These are phyloP conservation scores for Pyronema omphalodes DNA, from an alignment of 495 filamentous ascomycete species.

Conservation along the genomic window DNA sequence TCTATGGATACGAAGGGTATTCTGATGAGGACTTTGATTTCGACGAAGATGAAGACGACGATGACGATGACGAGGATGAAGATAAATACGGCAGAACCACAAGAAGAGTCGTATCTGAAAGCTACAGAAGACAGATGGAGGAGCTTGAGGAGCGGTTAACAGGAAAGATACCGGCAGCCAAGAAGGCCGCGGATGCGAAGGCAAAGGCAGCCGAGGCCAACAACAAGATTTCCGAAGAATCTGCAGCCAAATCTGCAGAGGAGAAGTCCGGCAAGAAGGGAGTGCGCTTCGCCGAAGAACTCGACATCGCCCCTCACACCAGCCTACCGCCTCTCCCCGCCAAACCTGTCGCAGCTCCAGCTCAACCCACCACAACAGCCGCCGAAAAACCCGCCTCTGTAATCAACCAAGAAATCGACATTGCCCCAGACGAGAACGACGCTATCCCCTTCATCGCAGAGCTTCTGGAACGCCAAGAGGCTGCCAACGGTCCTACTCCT, in stretches of 20 bases:
- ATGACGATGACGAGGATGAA: constrained; percentile 41
- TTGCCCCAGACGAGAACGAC: constrained; percentile 25
- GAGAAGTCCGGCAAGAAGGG: constrained; percentile 38
- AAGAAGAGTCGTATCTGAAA: constrained; percentile 41
- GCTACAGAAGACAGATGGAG: constrained; percentile 61
- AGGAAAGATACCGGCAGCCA: background rate
- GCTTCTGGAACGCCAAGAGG: constrained; percentile 19
- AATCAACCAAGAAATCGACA: background rate
- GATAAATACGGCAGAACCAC: constrained; percentile 47
- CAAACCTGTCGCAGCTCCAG: constrained; percentile 31
- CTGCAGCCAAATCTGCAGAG: background rate
- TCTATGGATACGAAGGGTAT: constrained; percentile 37
- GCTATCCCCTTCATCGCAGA: constrained; percentile 21
- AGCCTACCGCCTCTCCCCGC: constrained; percentile 4
- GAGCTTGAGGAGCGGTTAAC: constrained; percentile 32
- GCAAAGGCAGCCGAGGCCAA: constrained; percentile 10
- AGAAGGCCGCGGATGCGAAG: background rate
- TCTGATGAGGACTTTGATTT: constrained; percentile 34
- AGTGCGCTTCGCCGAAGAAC: constrained; percentile 53
- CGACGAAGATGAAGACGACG: constrained; percentile 32
- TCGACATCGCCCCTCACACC: constrained; percentile 38
- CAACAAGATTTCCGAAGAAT: background rate
- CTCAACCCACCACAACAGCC: constrained; percentile 16
- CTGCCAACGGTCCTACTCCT: constrained; percentile 20
- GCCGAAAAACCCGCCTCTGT: background rate